Percentiles rank a stretch among this genome's conserved stretches.
phyloP scores from a whole-genome alignment of 345 rosid genomes.

The Toxicodendron radicans region DNA sequence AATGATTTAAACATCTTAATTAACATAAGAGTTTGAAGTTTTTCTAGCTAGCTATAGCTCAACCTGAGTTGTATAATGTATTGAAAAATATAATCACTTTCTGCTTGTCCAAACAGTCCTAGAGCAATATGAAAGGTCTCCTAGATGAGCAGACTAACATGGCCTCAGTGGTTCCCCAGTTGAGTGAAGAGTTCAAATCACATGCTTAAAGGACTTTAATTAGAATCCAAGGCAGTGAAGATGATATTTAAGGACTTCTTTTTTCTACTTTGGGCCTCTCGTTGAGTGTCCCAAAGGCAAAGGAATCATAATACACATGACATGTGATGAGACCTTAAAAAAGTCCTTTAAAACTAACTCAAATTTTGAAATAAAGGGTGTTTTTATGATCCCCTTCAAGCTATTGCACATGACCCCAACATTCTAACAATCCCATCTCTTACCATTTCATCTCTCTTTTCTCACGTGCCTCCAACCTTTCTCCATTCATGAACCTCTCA shows the following conservation, averaged over 20 bases:
- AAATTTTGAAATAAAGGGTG: slow-evolving; percentile 23
- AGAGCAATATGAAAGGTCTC: not conserved
- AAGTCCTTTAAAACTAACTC: slow-evolving; percentile 22
- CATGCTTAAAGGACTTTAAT: slow-evolving; percentile 41
- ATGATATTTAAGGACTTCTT: slow-evolving; percentile 17
- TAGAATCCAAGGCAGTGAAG: slow-evolving; percentile 47
- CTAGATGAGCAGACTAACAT: slow-evolving; percentile 4
- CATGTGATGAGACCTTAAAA: slow-evolving; percentile 34
- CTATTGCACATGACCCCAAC: slow-evolving; percentile 43
- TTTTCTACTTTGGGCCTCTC: slow-evolving; percentile 26
- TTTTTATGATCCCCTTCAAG: slow-evolving; percentile 18
- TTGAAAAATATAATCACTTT: not conserved
- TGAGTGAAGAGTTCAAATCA: slow-evolving; percentile 28
- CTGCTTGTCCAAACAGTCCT: slow-evolving; percentile 22
- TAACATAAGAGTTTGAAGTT: not conserved
- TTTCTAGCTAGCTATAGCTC: not conserved
- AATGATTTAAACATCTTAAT: slow-evolving; percentile 13
- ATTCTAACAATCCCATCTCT: slow-evolving; percentile 23
- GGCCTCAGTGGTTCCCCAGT: slow-evolving; percentile 11
- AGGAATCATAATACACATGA: slow-evolving; percentile 39
- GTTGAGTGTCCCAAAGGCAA: slow-evolving; percentile 40
- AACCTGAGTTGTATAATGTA: not conserved
- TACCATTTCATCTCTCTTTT: slow-evolving; percentile 17
- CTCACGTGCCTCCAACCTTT: slow-evolving; percentile 37
- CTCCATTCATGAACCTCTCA: not conserved